Evolutionary conservation across 164 flowering plant genomes (phyloP).

Genomic region (Aristolochia contorta): DNA sequence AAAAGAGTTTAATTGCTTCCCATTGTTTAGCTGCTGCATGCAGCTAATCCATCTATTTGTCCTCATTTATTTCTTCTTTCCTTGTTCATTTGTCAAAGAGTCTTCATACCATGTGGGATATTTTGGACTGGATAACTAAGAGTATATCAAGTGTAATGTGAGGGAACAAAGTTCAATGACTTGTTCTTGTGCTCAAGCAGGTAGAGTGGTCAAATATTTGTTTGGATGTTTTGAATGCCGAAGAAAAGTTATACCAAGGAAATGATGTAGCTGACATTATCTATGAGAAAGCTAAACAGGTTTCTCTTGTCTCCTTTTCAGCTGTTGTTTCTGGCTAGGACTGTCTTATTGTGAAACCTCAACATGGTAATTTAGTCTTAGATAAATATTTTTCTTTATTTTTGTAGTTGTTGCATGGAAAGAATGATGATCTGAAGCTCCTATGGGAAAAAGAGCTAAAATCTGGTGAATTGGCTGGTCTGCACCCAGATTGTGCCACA

Average conservation of each 20-base stretch:
- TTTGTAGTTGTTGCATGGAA: constrained; percentile 51
- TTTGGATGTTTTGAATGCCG: constrained; percentile 41
- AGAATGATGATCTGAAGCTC: constrained; percentile 60
- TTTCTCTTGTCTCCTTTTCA: constrained; percentile 7
- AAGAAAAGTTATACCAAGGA: constrained; percentile 55
- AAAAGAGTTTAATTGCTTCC: too few species aligned
- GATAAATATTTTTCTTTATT: neutral
- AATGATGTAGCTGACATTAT: constrained; percentile 52
- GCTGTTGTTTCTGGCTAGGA: too few species aligned
- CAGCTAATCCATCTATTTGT: too few species aligned
- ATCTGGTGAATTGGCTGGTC: constrained; percentile 59
- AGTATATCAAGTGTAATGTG: neutral
- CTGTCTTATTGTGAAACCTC: too few species aligned
- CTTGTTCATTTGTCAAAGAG: neutral
- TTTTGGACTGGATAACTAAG: neutral
- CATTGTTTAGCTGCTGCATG: too few species aligned
- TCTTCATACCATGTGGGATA: neutral
- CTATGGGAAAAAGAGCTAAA: constrained; percentile 51
- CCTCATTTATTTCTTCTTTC: neutral
- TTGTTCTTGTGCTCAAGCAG: constrained; percentile 27
- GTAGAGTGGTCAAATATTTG: constrained; percentile 74
- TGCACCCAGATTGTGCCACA: constrained; percentile 83
- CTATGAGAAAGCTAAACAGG: constrained; percentile 63
- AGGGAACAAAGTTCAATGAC: too few species aligned
- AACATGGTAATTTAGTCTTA: too few species aligned